Evolutionary conservation across 257 asterid genomes (phyloP), one percentile per base, ranked within the genome.

Genomic region (Catharanthus roseus): DNA sequence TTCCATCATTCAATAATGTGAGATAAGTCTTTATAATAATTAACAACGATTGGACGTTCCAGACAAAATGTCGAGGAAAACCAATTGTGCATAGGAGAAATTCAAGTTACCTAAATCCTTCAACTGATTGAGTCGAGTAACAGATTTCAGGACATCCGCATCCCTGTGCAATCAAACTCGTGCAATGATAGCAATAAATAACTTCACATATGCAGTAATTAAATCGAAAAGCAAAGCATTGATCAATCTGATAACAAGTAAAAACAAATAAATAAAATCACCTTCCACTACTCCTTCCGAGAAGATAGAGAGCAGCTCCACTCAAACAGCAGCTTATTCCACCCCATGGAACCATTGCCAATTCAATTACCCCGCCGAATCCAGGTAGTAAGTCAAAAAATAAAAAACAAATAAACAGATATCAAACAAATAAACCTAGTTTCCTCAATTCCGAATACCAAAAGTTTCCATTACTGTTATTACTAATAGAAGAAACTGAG

Each of bases 251-350:
- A 29, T 13, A 21, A 51, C 3, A 33, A 73, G 74, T 9, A 53
- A 72, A 8, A 21, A 68, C 47, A 10, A 1, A 50, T 21, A 54
- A 50, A 54, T 49, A 55, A 51, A 71, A 13, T 29, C 3, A 95
- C 99, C 99, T 89, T 77, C 97, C 97, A 69, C 95, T 91, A 80
- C 96, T 89, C 84, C 97, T 83, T 16, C 99, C 97, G 66, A 95
- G 97, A 74, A 95, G 90, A 85, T 91, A 95, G 64, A 95, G 96
- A 66, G 97, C 99, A 4, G 96, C 96, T 10, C 96, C 99, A 75
- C 99, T 83, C 68, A 95, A 79, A 82, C 99, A 91, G 81, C 97
- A 95, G 69, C 96, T 74, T 50, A 95, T 70, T 72, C 99, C 99
- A 39, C 93, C 93, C 79, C 96, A 83, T 19, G 97, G 97, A 68